Evolutionary conservation across 495 filamentous ascomycete genomes (phyloP), one percentile per base, ranked within the genome.

Genomic region (Podospora sp.): DNA sequence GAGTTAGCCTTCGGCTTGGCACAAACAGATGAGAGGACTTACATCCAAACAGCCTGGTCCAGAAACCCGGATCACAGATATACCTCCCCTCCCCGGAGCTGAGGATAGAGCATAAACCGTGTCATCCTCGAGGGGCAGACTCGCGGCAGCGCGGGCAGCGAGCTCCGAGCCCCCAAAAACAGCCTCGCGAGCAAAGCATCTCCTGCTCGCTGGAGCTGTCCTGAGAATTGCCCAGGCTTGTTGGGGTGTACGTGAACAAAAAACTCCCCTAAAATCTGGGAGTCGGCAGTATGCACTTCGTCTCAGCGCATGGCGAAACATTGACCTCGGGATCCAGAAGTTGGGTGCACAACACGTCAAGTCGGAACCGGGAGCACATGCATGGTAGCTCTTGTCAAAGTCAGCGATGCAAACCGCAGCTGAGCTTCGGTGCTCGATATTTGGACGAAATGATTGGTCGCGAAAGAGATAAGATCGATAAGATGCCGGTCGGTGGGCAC

Each of bases 31-130:
- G 25, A 24, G 53, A 11, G 20, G 24, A 46, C 85, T 75, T 84
- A 93, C 90, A 70, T 86, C 81, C 60, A 85, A 76, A 78, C 90
- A 93, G 24, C 86, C 88, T 26, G 91, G 87, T 0, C 95, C 95
- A 20, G 95, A 97, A 24, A 96, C 83, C 35, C 95, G 86, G 50
- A 99, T 89, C 9, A 98, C 88, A 1, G 96, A 96, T 75, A 99
- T 97, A 29, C 93, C 95, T 33, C 93, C 92, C 77, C 85, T 88
- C 7, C 96, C 94, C 16, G 91, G 79, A 1, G 91, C 92, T 11
- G 95, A 96, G 0, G 95, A 97, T 3, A 98, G 82, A 0, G 96
- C 95, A 73, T 94, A 98, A 18, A 99, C 96, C 3, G 95, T 98
- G 50, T 83, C 83, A 71, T 82, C 70, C 12, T 49, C 46, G 35